Percentiles rank a stretch among this genome's conserved stretches.
These are phyloP conservation scores for Talaromyces sp. DNA, from an alignment of 2,329 filamentous ascomycete genomes.

Conservation along the genomic window DNA sequence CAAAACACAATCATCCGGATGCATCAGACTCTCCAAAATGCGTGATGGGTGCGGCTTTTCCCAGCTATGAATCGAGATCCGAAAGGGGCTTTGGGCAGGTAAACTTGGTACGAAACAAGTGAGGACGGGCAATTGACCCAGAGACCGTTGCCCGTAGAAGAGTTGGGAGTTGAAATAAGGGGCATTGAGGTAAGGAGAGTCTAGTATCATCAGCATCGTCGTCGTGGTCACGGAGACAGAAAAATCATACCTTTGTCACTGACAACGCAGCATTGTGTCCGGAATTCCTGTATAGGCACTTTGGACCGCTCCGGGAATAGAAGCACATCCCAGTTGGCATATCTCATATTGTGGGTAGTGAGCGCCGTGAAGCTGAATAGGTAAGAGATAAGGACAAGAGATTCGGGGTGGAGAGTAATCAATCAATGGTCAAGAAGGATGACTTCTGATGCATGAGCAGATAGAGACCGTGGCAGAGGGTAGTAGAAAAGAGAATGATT, in stretches of 20 bases:
- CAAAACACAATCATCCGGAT: slow-evolving; percentile 51
- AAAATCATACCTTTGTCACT: slow-evolving; percentile 45
- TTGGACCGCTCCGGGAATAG: slow-evolving; percentile 66
- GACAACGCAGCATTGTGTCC: slow-evolving; percentile 67
- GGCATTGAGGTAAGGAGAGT: slow-evolving; percentile 45
- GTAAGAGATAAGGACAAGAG: neutral
- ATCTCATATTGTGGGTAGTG: slow-evolving; percentile 59
- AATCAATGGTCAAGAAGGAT: slow-evolving; percentile 4
- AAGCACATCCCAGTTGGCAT: slow-evolving; percentile 79
- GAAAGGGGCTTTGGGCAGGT: slow-evolving; percentile 54
- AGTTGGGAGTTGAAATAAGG: slow-evolving; percentile 26
- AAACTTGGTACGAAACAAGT: slow-evolving; percentile 68
- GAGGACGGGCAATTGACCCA: slow-evolving; percentile 56
- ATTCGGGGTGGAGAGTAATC: neutral
- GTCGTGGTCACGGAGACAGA: neutral
- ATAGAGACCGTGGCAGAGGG: neutral
- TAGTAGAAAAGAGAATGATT: neutral
- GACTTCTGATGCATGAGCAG: neutral
- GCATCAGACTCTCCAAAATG: slow-evolving; percentile 52
- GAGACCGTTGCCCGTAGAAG: slow-evolving; percentile 35
- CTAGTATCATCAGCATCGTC: slow-evolving; percentile 28
- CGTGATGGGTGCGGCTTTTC: slow-evolving; percentile 56
- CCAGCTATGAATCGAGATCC: slow-evolving; percentile 73
- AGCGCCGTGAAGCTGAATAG: neutral
- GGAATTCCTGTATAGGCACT: slow-evolving; percentile 75